A percentile compares a stretch with the other conserved stretches of the same genome.
These are phyloP conservation scores for Phytopythium vexans DNA, from an alignment of 352 stramenopile genomes.

Conservation along the genomic window DNA sequence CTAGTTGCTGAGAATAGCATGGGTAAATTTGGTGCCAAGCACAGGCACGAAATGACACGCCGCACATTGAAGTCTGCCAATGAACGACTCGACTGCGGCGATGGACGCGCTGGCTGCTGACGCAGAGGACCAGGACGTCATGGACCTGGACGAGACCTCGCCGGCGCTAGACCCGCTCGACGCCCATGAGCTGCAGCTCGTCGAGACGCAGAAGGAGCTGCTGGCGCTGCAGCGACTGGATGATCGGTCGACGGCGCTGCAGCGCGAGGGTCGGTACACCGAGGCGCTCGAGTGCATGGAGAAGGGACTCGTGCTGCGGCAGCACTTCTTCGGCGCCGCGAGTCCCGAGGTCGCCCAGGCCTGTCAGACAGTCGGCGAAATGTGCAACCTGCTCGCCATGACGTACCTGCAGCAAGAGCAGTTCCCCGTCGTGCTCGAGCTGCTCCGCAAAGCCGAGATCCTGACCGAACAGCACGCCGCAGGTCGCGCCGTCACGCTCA, in stretches of 20 bases:
- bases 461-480: conserved; percentile 85
- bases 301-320: conserved; percentile 88
- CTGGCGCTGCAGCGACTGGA: conserved; percentile 88
- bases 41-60: too few relatives aligned
- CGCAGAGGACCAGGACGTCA: neutral
- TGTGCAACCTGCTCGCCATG: conserved; percentile 95
- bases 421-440: conserved; percentile 88
- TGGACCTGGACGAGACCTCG: too few relatives aligned
- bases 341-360: conserved; percentile 88
- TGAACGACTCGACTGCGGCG: neutral
- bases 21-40: too few relatives aligned
- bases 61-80: too few relatives aligned
- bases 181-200: conserved; percentile 43
- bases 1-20: too few relatives aligned
- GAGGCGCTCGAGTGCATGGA: conserved; percentile 94
- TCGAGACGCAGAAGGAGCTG: conserved; percentile 84
- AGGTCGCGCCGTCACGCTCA: conserved; percentile 89
- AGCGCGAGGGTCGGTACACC: conserved; percentile 90
- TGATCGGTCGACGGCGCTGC: conserved; percentile 87
- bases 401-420: conserved; percentile 94
- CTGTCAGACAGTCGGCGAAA: conserved; percentile 93
- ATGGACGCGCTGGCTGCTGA: neutral
- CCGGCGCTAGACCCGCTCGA: conserved; percentile 10
- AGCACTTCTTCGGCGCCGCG: conserved; percentile 92
- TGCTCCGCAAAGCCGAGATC: conserved; percentile 95